phyloP scores from a whole-genome alignment of 306 rosid genomes.

The Castanea crenata region DNA sequence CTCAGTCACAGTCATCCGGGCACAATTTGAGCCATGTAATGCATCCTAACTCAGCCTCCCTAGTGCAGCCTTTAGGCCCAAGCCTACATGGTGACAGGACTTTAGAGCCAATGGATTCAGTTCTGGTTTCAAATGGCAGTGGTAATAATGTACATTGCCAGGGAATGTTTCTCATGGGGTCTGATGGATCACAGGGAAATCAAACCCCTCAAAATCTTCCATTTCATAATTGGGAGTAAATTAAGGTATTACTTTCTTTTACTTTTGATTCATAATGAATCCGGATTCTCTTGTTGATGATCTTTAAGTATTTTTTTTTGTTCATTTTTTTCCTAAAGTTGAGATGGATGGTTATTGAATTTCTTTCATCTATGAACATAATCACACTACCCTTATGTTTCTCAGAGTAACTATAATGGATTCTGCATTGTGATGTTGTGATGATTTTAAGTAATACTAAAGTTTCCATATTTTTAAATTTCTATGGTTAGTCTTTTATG shows the following conservation, averaged over 20 bases:
- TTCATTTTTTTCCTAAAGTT: not conserved
- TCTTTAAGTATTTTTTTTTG: not conserved
- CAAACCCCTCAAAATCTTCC: slow-evolving; percentile 63
- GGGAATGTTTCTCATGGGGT: slow-evolving; percentile 49
- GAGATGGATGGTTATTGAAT: not conserved
- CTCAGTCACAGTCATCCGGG: slow-evolving; percentile 58
- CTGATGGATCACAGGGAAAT: slow-evolving; percentile 48
- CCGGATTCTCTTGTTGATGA: slow-evolving; percentile 15
- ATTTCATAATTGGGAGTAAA: slow-evolving; percentile 65
- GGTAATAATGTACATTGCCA: slow-evolving; percentile 37
- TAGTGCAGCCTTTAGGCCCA: slow-evolving; percentile 51
- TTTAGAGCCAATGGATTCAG: slow-evolving; percentile 53
- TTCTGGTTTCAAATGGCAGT: slow-evolving; percentile 47
- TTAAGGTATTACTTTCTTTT: not conserved
- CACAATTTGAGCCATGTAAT: slow-evolving; percentile 51
- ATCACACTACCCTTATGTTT: not conserved
- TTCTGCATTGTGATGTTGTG: not conserved
- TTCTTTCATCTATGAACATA: not conserved
- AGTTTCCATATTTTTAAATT: not conserved
- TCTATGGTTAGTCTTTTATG: not conserved
- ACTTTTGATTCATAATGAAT: not conserved
- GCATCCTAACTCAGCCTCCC: slow-evolving; percentile 42
- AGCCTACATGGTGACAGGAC: slow-evolving; percentile 37
- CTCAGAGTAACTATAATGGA: not conserved
- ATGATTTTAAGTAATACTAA: not conserved